Base-by-base conservation (phyloP, 768 basidiomycete species). In the Postia placenta region DNA sequence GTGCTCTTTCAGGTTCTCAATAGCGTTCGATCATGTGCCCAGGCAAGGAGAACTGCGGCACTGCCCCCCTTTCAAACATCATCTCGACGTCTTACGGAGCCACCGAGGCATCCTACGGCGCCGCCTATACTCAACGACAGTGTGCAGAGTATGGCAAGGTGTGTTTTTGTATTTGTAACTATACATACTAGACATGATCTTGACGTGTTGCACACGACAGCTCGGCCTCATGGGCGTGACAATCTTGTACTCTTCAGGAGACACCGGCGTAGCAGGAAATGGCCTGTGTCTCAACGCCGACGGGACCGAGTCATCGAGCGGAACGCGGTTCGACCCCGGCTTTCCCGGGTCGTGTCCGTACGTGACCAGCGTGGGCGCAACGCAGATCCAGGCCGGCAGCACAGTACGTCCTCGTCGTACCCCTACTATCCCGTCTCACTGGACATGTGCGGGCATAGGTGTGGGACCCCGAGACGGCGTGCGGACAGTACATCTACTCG, bases 271-370 rank as follows among this genome's bases (percentile, higher is more conserved):
- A 20, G 71, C 69, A 2, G 73, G 75, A 2, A 49, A 48, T 20
- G 52, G 44, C 23, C 9, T 51, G 11, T 74, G 74, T 50, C 47
- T 73, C 35, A 53, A 62, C 36, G 22, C 64, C 3, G 53, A 56
- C 4, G 56, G 56, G 19, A 50, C 49, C 4, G 43, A 49, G 2
- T 43, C 28, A 4, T 41, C 42, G 22, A 39, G 35, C 28, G 63
- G 61, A 24, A 62, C 45, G 4, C 55, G 56, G 27, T 76, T 76
- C 61, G 68, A 67, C 51, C 73, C 71, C 0, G 50, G 38, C n/a
- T 76, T 74, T 66, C 75, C 75, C 0, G 64, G 54, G 26, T 64
- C 68, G 3, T 76, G 75, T 40, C 70, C 75, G 19, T 76, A 62
- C 48, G 60, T 77, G 22, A 66, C 58, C 20, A 46, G 58, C 4